Percentiles rank a stretch among this genome's conserved stretches.
Conservation (phyloP, 257 asterid species). For the Solanum lycopersicoides region DNA sequence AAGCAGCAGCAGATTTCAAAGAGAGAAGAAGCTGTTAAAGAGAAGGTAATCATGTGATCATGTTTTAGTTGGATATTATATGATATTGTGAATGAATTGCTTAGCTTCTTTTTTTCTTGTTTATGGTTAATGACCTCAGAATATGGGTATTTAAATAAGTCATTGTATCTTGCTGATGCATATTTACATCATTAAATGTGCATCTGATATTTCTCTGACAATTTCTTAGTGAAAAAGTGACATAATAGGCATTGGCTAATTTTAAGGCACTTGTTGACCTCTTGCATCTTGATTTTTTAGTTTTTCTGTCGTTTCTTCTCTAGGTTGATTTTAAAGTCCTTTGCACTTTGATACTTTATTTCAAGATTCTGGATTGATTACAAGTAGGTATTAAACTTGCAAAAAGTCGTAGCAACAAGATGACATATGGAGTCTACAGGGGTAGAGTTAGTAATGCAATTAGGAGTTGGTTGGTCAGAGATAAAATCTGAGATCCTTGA, state of each 20-base stretch:
- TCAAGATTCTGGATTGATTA: neutral
- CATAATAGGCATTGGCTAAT: neutral
- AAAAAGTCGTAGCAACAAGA: neutral
- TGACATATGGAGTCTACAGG: neutral
- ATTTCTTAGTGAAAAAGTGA: neutral
- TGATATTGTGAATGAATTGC: neutral
- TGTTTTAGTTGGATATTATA: neutral
- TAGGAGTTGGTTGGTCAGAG: neutral
- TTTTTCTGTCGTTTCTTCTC: neutral
- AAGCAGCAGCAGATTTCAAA: constrained; percentile 54
- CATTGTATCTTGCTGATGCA: neutral
- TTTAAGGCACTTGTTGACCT: neutral
- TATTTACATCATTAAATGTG: neutral
- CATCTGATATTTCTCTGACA: neutral
- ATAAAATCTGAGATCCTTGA: neutral
- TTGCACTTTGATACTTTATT: neutral
- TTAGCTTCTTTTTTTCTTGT: neutral
- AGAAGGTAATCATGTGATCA: constrained; percentile 38
- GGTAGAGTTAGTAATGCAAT: neutral
- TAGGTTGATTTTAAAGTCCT: neutral
- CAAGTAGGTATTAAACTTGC: neutral
- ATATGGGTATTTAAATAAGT: neutral
- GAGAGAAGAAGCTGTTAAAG: constrained; percentile 66
- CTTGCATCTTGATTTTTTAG: neutral
- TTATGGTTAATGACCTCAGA: neutral